These are phyloP conservation scores for Starmerella geochares DNA, from an alignment of 805 yeast species.

Conservation along the genomic window DNA sequence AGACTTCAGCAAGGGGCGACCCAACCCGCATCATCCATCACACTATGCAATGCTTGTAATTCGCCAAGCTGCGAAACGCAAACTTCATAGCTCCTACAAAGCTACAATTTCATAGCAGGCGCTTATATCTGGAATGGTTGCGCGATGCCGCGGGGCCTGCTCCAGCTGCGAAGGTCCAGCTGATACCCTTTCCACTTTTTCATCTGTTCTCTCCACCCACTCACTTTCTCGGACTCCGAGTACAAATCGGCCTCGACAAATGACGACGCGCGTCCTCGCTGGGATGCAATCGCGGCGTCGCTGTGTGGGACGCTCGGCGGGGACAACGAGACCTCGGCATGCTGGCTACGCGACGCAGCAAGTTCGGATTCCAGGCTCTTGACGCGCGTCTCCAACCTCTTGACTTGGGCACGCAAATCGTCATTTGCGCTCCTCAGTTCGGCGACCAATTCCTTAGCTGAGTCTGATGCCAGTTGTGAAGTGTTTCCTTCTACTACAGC, in stretches of 20 bases:
- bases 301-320: conserved; percentile 16
- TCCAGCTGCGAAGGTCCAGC: conserved; percentile 78
- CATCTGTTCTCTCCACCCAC: conserved; percentile 39
- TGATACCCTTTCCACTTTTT: conserved; percentile 76
- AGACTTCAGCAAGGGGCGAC: too few species aligned
- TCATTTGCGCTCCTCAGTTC: conserved; percentile 32
- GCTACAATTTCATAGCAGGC: background rate
- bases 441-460: conserved; percentile 14
- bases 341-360: conserved; percentile 20
- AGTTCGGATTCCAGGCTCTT: conserved; percentile 26
- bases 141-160: conserved; percentile 51
- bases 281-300: background rate
- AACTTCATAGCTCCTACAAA: background rate
- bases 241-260: conserved; percentile 33
- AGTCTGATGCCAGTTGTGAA: too few species aligned
- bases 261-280: conserved; percentile 23
- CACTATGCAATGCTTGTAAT: too few species aligned
- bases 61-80: too few species aligned
- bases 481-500: background rate
- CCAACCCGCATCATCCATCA: too few species aligned
- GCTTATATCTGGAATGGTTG: conserved; percentile 21
- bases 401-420: conserved; percentile 31
- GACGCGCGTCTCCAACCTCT: conserved; percentile 33
- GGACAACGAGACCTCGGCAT: conserved; percentile 23
- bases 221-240: conserved; percentile 45